Evolutionary conservation across 768 basidiomycete species (phyloP).

Genomic region (Crucibulum laeve): DNA sequence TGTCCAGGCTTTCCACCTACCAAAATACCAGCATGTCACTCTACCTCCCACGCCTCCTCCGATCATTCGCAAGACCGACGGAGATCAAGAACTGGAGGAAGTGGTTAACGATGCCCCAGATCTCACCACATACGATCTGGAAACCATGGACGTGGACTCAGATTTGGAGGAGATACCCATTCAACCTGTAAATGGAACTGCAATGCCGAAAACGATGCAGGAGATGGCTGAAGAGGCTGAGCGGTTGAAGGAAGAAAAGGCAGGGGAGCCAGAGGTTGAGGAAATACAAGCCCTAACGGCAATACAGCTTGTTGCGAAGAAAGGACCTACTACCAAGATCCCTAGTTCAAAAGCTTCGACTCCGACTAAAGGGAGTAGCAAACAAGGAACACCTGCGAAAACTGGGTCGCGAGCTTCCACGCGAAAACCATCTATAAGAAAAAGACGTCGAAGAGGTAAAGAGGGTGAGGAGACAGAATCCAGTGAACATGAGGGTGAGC

Average conservation of each 20-base stretch:
- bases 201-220: conserved; percentile 54
- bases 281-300: neutral
- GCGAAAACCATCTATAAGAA: neutral
- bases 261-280: neutral
- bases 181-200: neutral
- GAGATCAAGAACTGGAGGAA: conserved; percentile 13
- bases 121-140: conserved; percentile 29
- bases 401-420: no score
- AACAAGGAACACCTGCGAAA: neutral
- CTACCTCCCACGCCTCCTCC: conserved; percentile 13
- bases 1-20: conserved; percentile 68
- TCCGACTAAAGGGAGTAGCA: neutral
- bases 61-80: conserved; percentile 6
- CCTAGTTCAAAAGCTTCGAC: neutral
- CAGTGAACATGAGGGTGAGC: conserved; percentile 7
- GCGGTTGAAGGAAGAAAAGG: neutral
- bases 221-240: conserved; percentile 52
- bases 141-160: conserved; percentile 31
- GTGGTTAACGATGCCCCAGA: conserved; percentile 14
- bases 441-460: conserved; percentile 13
- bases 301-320: neutral
- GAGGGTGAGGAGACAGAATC: conserved; percentile 7
- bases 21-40: conserved; percentile 45
- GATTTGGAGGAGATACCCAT: conserved; percentile 19
- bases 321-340: neutral